These are phyloP conservation scores for Ceratobasidium sp. DNA, from an alignment of 1,284 basidiomycete genomes.

Conservation along the genomic window DNA sequence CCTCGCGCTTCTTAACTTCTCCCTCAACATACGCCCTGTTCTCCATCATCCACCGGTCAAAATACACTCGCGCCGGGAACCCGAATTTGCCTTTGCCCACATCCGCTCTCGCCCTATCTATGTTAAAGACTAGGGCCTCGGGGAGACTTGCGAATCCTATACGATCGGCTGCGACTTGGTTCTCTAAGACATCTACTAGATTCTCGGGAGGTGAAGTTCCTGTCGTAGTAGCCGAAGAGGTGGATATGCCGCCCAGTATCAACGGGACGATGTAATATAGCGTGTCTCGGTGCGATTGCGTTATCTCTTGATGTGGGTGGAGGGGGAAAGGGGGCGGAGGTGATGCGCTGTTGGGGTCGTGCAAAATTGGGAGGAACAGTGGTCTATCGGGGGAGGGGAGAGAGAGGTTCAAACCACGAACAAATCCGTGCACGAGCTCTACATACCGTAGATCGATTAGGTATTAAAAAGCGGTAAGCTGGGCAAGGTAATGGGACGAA, in stretches of 20 bases:
- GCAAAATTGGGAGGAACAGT: slow-evolving; percentile 17
- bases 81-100: slow-evolving; percentile 54
- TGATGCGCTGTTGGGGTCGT: slow-evolving; percentile 7
- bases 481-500: not conserved
- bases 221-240: too few relatives aligned
- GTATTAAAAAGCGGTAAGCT: too few relatives aligned
- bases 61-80: slow-evolving; percentile 71
- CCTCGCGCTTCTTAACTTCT: slow-evolving; percentile 59
- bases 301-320: not conserved
- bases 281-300: not conserved
- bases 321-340: not conserved
- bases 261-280: slow-evolving; percentile 15
- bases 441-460: too few relatives aligned
- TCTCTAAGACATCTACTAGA: slow-evolving; percentile 11
- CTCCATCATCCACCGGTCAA: slow-evolving; percentile 73
- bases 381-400: not conserved
- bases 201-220: not conserved
- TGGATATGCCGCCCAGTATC: too few relatives aligned
- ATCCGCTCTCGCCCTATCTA: not conserved
- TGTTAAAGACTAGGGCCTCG: slow-evolving; percentile 5
- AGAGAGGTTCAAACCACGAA: slow-evolving; percentile 9
- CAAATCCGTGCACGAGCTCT: slow-evolving; percentile 4
- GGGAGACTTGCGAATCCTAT: slow-evolving; percentile 11
- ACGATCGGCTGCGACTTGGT: slow-evolving; percentile 10
- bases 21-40: slow-evolving; percentile 64